These are phyloP conservation scores for Rhodocollybia butyracea DNA, from an alignment of 768 basidiomycete genomes.

Conservation along the genomic window DNA sequence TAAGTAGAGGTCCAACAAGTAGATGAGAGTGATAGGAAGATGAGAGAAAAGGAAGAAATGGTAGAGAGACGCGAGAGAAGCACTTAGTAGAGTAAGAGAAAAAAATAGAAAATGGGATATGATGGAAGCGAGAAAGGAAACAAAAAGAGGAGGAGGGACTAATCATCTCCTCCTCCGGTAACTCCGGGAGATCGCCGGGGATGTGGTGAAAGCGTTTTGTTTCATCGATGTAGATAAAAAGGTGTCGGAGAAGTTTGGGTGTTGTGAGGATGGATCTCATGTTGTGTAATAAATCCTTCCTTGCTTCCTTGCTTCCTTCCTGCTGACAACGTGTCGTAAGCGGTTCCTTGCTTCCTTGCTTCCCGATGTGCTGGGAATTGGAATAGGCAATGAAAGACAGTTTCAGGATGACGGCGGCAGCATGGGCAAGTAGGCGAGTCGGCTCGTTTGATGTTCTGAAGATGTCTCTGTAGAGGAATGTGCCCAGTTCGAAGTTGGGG, in stretches of 20 bases:
- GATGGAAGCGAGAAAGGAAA: background rate
- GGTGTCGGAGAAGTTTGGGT: background rate
- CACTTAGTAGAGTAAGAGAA: background rate
- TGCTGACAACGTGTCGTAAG: background rate
- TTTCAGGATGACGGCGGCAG: constrained; percentile 11
- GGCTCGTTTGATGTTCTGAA: constrained; percentile 16
- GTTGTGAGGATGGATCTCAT: background rate
- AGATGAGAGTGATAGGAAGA: too few relatives aligned
- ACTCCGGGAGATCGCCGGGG: background rate
- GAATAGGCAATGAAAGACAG: constrained; percentile 15
- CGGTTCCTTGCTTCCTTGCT: background rate
- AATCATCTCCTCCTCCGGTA: background rate
- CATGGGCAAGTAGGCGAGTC: constrained; percentile 15
- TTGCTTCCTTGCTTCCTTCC: too few relatives aligned
- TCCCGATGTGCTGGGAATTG: constrained; percentile 10
- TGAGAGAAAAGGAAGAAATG: too few relatives aligned
- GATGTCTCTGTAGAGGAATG: constrained; percentile 22
- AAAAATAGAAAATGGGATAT: background rate
- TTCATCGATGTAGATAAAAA: background rate
- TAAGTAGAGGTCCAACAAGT: too few relatives aligned
- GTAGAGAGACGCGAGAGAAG: too few relatives aligned
- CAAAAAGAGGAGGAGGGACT: background rate
- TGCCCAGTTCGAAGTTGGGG: constrained; percentile 31
- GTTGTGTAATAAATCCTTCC: too few relatives aligned
- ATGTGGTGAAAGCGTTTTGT: background rate